Evolutionary conservation across 2,329 filamentous ascomycete species (phyloP).

Genomic region (Ophiostoma sp.): DNA sequence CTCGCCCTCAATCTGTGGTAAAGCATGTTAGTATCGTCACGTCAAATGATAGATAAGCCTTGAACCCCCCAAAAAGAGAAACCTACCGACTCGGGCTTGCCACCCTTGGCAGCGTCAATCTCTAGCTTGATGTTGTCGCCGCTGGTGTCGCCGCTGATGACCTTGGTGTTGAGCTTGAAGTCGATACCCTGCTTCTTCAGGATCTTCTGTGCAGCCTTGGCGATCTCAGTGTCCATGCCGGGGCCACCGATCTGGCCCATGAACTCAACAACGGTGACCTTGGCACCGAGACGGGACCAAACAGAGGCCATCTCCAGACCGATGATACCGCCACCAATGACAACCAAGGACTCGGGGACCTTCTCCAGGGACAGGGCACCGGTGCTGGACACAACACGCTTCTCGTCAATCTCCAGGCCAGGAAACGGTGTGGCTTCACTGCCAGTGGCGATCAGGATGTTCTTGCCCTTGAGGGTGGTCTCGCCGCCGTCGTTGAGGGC

Average conservation of each 20-base stretch:
- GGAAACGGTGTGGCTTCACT: slow-evolving; percentile 95
- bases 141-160: slow-evolving; percentile 73
- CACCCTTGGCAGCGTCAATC: slow-evolving; percentile 89
- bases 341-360: slow-evolving; percentile 92
- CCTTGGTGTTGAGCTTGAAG: slow-evolving; percentile 98
- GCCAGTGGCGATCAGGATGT: slow-evolving; percentile 95
- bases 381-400: slow-evolving; percentile 94
- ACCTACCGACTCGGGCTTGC: slow-evolving; percentile 82
- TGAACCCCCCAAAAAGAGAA: slow-evolving; percentile 17
- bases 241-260: slow-evolving; percentile 93
- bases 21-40: background rate
- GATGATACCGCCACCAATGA: slow-evolving; percentile 98
- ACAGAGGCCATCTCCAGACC: slow-evolving; percentile 98
- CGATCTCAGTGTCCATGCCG: slow-evolving; percentile 91
- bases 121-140: slow-evolving; percentile 74
- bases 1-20: slow-evolving; percentile 73
- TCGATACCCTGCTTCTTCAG: slow-evolving; percentile 95
- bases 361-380: slow-evolving; percentile 84
- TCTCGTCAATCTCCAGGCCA: slow-evolving; percentile 91
- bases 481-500: slow-evolving; percentile 87
- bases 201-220: slow-evolving; percentile 87
- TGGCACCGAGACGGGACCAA: slow-evolving; percentile 87
- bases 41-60: too few relatives aligned
- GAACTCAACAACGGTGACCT: slow-evolving; percentile 97
- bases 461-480: slow-evolving; percentile 81